Conservation (phyloP, 1,284 basidiomycete species). For the Cryptococcus sp. region DNA sequence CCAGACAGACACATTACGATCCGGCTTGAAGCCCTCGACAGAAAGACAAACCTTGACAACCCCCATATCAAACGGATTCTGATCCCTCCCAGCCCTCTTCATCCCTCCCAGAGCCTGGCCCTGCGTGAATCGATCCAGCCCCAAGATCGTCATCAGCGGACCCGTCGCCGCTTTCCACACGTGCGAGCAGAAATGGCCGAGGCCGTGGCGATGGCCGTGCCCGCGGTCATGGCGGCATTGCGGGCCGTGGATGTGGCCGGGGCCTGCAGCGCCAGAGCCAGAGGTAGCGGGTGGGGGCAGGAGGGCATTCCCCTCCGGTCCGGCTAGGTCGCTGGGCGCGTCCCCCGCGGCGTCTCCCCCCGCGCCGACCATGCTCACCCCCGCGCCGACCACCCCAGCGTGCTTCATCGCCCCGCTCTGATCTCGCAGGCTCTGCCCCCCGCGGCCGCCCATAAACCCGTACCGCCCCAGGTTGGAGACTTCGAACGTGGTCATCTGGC, state of each 20-base stretch:
- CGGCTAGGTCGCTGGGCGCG: conserved; percentile 2
- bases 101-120: conserved; percentile 83
- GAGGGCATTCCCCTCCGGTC: conserved; percentile 22
- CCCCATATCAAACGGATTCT: conserved; percentile 92
- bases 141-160: conserved; percentile 71
- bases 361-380: conserved; percentile 36
- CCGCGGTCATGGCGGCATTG: conserved; percentile 28
- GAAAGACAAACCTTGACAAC: conserved; percentile 54
- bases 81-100: conserved; percentile 57
- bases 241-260: conserved; percentile 25
- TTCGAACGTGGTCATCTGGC: conserved; percentile 95
- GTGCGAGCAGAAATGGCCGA: conserved; percentile 23
- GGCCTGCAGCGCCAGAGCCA: neutral
- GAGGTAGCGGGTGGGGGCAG: conserved; percentile 14
- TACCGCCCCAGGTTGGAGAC: conserved; percentile 91
- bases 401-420: conserved; percentile 48
- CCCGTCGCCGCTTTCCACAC: conserved; percentile 40
- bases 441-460: conserved; percentile 93
- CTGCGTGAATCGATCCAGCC: conserved; percentile 87
- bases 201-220: conserved; percentile 47
- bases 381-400: conserved; percentile 36
- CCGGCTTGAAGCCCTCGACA: neutral
- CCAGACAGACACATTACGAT: too few species aligned
- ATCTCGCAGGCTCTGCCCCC: conserved; percentile 55
- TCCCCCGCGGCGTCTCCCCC: conserved; percentile 25